Evolutionary conservation across 805 yeast species (phyloP), one percentile per base, ranked within the genome.

Genomic region (Huiozyma sinensis): DNA sequence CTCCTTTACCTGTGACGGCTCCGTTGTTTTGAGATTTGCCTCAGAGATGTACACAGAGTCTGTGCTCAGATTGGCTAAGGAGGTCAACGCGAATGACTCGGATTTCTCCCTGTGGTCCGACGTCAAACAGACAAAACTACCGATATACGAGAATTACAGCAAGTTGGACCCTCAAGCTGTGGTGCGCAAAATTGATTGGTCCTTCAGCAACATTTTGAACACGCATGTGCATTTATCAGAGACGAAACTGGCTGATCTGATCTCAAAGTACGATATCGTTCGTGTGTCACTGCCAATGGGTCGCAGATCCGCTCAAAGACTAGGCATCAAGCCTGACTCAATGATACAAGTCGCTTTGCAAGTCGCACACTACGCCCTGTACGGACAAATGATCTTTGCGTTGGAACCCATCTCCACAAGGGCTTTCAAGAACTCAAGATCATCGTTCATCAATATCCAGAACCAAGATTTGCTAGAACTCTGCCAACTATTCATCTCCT

Each of bases 11-110:
- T 92, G 87, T 39, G 96, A 88, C 64, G 97, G 96, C 44, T 95
- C 89, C 51, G 85, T 92, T 0, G 95, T 88, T 2, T 68, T 88
- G 52, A 68, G 96, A 49, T 88, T 83, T 65, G 92, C 88, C 2
- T 79, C 89, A 34, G 97, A 88, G 59, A 81, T 84, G 31, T 88
- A 85, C 61, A 85, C 96, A 0, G 97, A 88, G 60, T 83, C 95
- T 2, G 82, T 88, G 38, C 67, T 88, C 49, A 74, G 95, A 43
- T 77, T 87, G 63, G 95, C 95, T 2, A 77, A 76, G 58, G 72
- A 81, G 27, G 85, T 85, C 50, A 86, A 87, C 58, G 78, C 76
- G 40, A 77, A 78, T 28, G 62, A 59, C 38, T 54, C 69, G 28
- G 49, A 48, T 6, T 60, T 68, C 42, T 68, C 72, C 9, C 58